phyloP scores from a whole-genome alignment of 257 asterid genomes.

The Capsicum baccatum region DNA sequence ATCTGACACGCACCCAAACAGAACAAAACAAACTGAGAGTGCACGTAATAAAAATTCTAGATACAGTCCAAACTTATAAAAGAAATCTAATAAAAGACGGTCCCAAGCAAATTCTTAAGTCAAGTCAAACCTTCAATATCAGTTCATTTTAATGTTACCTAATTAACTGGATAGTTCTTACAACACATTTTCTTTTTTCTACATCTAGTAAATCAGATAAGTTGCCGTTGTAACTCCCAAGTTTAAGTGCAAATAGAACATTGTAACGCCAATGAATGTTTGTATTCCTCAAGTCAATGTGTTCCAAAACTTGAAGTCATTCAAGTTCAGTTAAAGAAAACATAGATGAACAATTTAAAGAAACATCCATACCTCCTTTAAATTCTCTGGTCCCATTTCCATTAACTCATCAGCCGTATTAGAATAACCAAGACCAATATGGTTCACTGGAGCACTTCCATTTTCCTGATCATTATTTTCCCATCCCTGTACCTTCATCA shows the following conservation, averaged over 20 bases:
- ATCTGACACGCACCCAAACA: no score
- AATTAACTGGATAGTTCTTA: no score
- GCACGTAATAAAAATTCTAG: no score
- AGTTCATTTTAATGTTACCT: no score
- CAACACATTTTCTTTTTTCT: no score
- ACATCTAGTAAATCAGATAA: background rate
- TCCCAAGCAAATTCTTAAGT: no score
- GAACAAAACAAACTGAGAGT: no score
- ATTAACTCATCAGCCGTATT: constrained; percentile 74
- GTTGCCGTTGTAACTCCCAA: background rate
- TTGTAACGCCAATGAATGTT: background rate
- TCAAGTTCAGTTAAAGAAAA: constrained; percentile 23
- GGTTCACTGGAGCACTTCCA: constrained; percentile 52
- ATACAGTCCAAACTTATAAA: no score
- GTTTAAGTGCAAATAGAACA: background rate
- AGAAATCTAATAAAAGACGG: no score
- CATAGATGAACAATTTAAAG: constrained; percentile 8
- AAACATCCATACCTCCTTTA: constrained; percentile 70
- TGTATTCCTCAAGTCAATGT: background rate
- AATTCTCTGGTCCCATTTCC: constrained; percentile 85
- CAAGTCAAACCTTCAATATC: no score
- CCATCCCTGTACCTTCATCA: constrained; percentile 76
- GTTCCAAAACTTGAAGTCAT: background rate
- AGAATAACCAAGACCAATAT: constrained; percentile 87
- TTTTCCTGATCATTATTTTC: constrained; percentile 70